phyloP scores from a whole-genome alignment of 169 alveolate genomes.

The Plasmodium sp. region DNA sequence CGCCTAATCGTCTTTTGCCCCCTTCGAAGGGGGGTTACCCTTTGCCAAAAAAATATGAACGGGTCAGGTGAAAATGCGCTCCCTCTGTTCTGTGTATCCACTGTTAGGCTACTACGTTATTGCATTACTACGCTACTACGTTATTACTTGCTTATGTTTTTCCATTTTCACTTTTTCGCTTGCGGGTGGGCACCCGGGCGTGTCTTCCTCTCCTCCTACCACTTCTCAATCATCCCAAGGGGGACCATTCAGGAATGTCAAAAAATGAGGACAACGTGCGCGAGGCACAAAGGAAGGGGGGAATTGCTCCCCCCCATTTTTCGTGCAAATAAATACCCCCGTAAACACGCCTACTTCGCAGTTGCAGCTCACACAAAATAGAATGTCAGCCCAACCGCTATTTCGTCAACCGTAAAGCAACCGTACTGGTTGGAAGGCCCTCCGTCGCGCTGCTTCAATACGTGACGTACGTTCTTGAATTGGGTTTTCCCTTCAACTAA shows the following conservation, averaged over 20 bases:
- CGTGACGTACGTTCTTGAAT: not conserved
- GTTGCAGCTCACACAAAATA: not conserved
- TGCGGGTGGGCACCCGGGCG: not conserved
- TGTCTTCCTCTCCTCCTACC: not conserved
- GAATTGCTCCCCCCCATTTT: not conserved
- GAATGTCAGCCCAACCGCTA: not conserved
- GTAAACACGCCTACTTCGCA: not conserved
- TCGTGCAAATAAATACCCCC: not conserved
- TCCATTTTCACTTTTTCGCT: not conserved
- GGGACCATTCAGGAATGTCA: not conserved
- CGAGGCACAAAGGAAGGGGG: not conserved
- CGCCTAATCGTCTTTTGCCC: not conserved
- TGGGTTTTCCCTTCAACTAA: not conserved
- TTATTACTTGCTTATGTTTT: not conserved
- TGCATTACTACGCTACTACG: no score
- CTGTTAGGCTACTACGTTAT: no score
- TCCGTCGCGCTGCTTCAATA: not conserved
- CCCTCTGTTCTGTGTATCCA: not conserved
- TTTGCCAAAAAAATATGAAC: not conserved
- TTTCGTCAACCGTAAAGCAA: not conserved
- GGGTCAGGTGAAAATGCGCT: not conserved
- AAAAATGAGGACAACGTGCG: not conserved
- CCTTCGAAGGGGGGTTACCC: not conserved
- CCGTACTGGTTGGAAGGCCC: not conserved
- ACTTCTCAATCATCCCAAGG: not conserved